Conservation (phyloP, 805 yeast species). For the Sugiyamaella marilandica region DNA sequence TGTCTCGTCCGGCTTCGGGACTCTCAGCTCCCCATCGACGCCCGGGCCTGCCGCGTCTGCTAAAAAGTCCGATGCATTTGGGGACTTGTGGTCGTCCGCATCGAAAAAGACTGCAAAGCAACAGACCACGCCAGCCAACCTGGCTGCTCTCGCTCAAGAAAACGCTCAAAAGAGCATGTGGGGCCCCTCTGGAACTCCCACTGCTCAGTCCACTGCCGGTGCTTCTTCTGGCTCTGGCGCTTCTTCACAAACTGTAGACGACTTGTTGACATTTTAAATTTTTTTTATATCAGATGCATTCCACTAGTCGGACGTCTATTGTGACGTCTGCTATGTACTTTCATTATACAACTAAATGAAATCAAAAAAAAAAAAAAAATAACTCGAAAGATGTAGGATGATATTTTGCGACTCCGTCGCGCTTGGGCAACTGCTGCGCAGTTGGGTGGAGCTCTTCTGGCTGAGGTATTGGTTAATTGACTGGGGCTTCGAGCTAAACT, state of each 20-base stretch:
- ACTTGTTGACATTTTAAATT: constrained; percentile 1
- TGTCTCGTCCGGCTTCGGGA: constrained; percentile 7
- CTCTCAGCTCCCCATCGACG: background rate
- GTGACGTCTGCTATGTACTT: background rate
- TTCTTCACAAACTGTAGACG: constrained; percentile 1
- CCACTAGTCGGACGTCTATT: background rate
- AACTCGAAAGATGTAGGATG: no score
- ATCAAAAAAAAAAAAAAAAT: no score
- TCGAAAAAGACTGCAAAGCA: constrained; percentile 22
- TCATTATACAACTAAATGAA: background rate
- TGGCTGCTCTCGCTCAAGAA: constrained; percentile 28
- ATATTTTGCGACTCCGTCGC: no score
- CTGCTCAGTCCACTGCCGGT: background rate
- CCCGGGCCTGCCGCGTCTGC: constrained; percentile 6
- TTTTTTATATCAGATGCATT: background rate
- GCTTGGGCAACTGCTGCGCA: no score
- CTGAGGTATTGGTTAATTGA: no score
- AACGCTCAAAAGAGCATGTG: constrained; percentile 29
- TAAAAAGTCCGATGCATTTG: constrained; percentile 34
- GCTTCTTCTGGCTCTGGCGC: constrained; percentile 1
- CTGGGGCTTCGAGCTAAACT: no score
- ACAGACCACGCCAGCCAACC: constrained; percentile 11
- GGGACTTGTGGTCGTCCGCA: constrained; percentile 37
- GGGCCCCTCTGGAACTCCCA: constrained; percentile 10
- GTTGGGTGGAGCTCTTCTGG: no score